Conservation (phyloP, 208 protist genomes). For the Trypanosoma lewisi region DNA sequence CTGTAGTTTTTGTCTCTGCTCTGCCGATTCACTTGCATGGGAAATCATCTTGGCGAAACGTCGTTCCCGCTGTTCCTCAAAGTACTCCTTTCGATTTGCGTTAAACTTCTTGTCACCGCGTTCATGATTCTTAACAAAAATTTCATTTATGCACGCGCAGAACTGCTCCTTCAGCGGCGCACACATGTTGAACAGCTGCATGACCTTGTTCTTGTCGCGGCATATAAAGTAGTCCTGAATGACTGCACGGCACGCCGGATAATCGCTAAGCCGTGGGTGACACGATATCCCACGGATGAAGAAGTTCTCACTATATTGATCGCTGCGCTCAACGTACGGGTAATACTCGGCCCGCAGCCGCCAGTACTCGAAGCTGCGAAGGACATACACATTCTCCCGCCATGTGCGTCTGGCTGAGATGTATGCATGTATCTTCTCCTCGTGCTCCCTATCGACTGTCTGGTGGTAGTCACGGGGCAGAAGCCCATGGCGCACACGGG, state of each 20-base stretch:
- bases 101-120: slow-evolving; percentile 82
- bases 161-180: slow-evolving; percentile 85
- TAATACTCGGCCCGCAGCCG: slow-evolving; percentile 75
- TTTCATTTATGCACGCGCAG: slow-evolving; percentile 82
- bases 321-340: slow-evolving; percentile 63
- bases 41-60: slow-evolving; percentile 58
- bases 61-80: slow-evolving; percentile 54
- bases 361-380: slow-evolving; percentile 80
- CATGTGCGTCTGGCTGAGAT: slow-evolving; percentile 61
- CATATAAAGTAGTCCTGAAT: slow-evolving; percentile 88
- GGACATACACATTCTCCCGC: slow-evolving; percentile 50
- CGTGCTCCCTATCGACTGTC: slow-evolving; percentile 52
- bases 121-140: slow-evolving; percentile 81
- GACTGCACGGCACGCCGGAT: slow-evolving; percentile 74
- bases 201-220: slow-evolving; percentile 58
- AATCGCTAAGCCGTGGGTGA: slow-evolving; percentile 80
- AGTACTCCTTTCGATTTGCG: slow-evolving; percentile 54
- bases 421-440: slow-evolving; percentile 60
- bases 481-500: slow-evolving; percentile 56
- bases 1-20: slow-evolving; percentile 58
- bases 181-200: slow-evolving; percentile 80
- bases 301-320: slow-evolving; percentile 73
- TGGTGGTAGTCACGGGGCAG: slow-evolving; percentile 53
- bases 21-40: slow-evolving; percentile 65
- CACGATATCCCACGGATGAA: slow-evolving; percentile 74